Evolutionary conservation across 164 flowering plant species (phyloP), one percentile per base, ranked within the genome.

Genomic region (Tinospora cordifolia): DNA sequence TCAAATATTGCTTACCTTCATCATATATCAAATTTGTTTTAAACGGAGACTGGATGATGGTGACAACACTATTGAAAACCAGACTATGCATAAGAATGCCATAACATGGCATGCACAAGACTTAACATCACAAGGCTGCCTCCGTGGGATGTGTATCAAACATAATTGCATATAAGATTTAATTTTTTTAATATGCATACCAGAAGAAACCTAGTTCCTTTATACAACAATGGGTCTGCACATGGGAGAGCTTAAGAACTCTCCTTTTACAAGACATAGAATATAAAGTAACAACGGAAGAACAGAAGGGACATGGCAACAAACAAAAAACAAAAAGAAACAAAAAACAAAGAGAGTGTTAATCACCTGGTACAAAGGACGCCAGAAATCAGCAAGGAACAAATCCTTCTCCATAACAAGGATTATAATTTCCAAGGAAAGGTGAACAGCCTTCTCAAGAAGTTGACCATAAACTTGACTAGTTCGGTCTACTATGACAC

Each of bases 391-490:
- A 81, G 96, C 84, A 75, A 95, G 82, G 72, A 72, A 46, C 26
- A 84, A 67, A 80, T 95, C 99, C 84, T 92, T 92, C 71, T 85
- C 96, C 57, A 91, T 77, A 63, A 90, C 84, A 72, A 92, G 93
- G 66, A 88, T 71, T 41, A 95, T 72, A 74, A 95, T 91, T 82
- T 95, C 97, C 77, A 95, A 74, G 25, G 89, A 87, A 8, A 95
- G 86, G 62, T 82, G 88, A 38, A 95, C 94, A 68, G 99, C 96
- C 79, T 88, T 90, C 84, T 95, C 99, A n/a, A 95, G 69, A 62
- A 87, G 87, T 69, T 72, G 84, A 49, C 99, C 99, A 82, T 91
- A 83, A 8, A 81, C 74, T 82, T 95, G 87, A 81, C 69, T 84
- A 30, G 89, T 83, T 41, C 99, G 86, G 40, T 92, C 97, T 65